A percentile compares a stretch with the other conserved stretches of the same genome.
Conservation (phyloP, 352 stramenopile genomes). For the Phytophthora agathidicida region DNA sequence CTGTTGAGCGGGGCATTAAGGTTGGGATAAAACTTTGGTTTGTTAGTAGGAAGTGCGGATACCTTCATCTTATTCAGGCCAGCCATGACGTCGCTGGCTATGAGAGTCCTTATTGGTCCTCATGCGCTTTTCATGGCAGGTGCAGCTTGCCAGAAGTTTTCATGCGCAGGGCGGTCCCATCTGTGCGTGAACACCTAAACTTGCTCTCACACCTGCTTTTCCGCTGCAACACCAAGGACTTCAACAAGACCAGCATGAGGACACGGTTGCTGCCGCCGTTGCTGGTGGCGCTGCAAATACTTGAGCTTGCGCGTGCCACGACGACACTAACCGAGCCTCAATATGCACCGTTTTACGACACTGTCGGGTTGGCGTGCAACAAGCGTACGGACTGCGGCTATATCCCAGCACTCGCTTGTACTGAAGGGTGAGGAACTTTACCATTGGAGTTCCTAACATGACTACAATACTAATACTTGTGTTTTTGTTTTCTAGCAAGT, state of each 20-base stretch:
- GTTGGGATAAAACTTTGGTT: too few species aligned
- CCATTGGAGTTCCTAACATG: too few species aligned
- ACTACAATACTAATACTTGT: too few species aligned
- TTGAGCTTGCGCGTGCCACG: background rate
- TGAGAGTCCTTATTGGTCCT: slow-evolving; percentile 15
- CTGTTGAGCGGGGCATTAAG: too few species aligned
- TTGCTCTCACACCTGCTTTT: slow-evolving; percentile 22
- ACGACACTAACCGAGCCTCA: slow-evolving; percentile 3
- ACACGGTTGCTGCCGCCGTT: background rate
- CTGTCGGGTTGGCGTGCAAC: slow-evolving; percentile 50
- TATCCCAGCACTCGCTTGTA: slow-evolving; percentile 70
- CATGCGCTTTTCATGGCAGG: slow-evolving; percentile 8
- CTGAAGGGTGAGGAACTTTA: slow-evolving; percentile 47
- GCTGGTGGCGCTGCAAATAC: slow-evolving; percentile 2
- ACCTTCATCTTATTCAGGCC: slow-evolving; percentile 5
- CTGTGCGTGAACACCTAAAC: too few species aligned
- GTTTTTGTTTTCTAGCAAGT: slow-evolving; percentile 38
- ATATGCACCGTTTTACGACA: slow-evolving; percentile 34
- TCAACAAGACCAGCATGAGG: slow-evolving; percentile 9
- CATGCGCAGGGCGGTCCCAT: too few species aligned
- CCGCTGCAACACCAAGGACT: background rate
- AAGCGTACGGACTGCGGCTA: slow-evolving; percentile 69
- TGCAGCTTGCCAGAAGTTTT: too few species aligned
- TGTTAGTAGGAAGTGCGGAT: too few species aligned
- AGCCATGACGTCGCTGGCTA: slow-evolving; percentile 5